Evolutionary conservation across 202 grass and related monocot genomes (phyloP).

Genomic region (Schoenoplectus triqueter): DNA sequence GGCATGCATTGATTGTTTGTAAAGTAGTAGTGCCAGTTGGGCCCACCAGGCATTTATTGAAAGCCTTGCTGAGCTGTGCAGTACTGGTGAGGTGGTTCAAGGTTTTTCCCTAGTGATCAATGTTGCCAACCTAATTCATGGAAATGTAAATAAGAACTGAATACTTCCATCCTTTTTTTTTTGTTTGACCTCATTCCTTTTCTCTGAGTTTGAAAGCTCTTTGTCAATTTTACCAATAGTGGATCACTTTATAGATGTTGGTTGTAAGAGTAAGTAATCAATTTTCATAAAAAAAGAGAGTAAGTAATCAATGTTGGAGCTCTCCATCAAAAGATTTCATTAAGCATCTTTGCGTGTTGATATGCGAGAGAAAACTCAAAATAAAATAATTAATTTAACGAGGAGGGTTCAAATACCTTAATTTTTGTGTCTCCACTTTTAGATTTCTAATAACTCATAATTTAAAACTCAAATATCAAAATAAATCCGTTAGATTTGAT

Average conservation of each 20-base stretch:
- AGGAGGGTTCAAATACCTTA: too few relatives aligned
- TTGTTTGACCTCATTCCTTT: constrained; percentile 5
- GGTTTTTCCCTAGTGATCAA: constrained; percentile 15
- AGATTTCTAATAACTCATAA: too few relatives aligned
- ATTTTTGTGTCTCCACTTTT: too few relatives aligned
- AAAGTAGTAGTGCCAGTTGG: constrained; percentile 4
- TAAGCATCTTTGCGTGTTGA: not conserved
- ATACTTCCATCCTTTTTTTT: not conserved
- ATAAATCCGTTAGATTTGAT: too few relatives aligned
- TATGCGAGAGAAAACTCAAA: not conserved
- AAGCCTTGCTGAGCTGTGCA: not conserved
- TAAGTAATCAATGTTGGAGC: not conserved
- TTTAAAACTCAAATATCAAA: too few relatives aligned
- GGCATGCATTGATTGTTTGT: constrained; percentile 23
- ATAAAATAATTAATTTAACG: too few relatives aligned
- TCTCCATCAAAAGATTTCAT: not conserved
- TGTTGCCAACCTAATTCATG: constrained; percentile 33
- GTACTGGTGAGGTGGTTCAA: constrained; percentile 20
- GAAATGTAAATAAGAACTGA: constrained; percentile 21
- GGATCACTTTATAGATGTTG: constrained; percentile 5
- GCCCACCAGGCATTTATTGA: constrained; percentile 26
- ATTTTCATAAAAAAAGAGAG: too few relatives aligned
- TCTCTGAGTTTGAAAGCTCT: not conserved
- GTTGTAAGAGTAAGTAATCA: constrained; percentile 17
- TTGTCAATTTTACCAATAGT: constrained; percentile 35